Conservation (phyloP, 208 protist species). For the Crithidia acanthocephali region DNA sequence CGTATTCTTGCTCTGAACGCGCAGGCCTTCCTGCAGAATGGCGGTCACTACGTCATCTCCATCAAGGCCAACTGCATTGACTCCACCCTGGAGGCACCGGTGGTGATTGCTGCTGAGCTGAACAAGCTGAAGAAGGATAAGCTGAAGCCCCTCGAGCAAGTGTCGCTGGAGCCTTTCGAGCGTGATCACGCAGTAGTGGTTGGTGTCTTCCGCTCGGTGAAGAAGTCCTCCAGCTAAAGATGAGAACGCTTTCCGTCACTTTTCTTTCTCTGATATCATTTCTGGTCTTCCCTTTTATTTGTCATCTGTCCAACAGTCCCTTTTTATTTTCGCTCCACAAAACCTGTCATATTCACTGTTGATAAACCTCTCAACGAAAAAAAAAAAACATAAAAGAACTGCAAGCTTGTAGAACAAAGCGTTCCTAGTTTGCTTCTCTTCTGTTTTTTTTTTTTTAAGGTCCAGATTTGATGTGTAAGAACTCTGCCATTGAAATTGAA, state of each 20-base stretch:
- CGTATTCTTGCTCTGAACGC: conserved; percentile 99
- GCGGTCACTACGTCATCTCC: conserved; percentile 99
- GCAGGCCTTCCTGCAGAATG: conserved; percentile 99
- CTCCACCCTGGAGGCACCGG: conserved; percentile 97
- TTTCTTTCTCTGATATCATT: conserved; percentile 6
- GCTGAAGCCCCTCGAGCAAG: conserved; percentile 98
- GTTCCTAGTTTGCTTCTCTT: not conserved
- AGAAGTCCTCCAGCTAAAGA: conserved; percentile 59
- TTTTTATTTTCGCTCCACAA: too few relatives aligned
- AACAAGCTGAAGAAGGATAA: conserved; percentile 97
- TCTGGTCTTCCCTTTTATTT: not conserved
- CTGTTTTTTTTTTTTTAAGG: not conserved
- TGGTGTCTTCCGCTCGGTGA: conserved; percentile 88
- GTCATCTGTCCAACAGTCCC: too few relatives aligned
- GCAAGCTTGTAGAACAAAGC: not conserved
- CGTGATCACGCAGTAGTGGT: conserved; percentile 99
- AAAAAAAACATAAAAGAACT: conserved; percentile 2
- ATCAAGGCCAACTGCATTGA: conserved; percentile 99
- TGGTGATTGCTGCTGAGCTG: conserved; percentile 98
- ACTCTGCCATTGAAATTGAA: too few relatives aligned
- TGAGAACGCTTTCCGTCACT: not conserved
- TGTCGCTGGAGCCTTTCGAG: conserved; percentile 99
- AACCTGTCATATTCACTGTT: too few relatives aligned
- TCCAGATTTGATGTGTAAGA: not conserved
- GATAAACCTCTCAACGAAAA: too few relatives aligned